A percentile compares a stretch with the other conserved stretches of the same genome.
Conservation (phyloP, 2,329 filamentous ascomycete species). For the Arthroderma sp. region DNA sequence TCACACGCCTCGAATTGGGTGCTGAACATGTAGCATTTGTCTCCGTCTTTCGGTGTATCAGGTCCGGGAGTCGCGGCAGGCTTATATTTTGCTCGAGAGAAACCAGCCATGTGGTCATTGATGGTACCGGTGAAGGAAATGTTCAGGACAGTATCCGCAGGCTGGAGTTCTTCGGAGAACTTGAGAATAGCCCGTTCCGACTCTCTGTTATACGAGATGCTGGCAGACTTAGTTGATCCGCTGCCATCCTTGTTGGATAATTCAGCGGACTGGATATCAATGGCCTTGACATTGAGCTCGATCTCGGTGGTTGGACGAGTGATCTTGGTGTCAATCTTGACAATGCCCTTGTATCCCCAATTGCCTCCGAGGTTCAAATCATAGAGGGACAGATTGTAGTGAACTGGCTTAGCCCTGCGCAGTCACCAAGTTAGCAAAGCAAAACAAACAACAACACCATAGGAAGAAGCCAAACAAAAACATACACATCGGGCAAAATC, state of each 20-base stretch:
- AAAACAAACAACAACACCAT: neutral
- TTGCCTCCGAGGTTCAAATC: slow-evolving; percentile 58
- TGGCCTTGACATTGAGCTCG: slow-evolving; percentile 70
- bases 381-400: slow-evolving; percentile 73
- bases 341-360: slow-evolving; percentile 76
- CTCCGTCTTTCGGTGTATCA: slow-evolving; percentile 61
- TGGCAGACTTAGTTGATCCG: slow-evolving; percentile 38
- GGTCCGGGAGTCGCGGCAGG: slow-evolving; percentile 56
- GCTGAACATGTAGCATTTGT: slow-evolving; percentile 64
- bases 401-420: slow-evolving; percentile 59
- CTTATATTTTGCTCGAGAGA: slow-evolving; percentile 91
- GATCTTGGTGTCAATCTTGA: slow-evolving; percentile 67
- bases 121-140: slow-evolving; percentile 69
- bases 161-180: slow-evolving; percentile 59
- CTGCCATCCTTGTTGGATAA: slow-evolving; percentile 23
- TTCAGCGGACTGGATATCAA: slow-evolving; percentile 55
- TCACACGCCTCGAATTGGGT: slow-evolving; percentile 98
- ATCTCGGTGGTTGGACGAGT: slow-evolving; percentile 60
- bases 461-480: slow-evolving; percentile 2
- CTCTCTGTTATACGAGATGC: slow-evolving; percentile 68
- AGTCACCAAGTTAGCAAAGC: neutral
- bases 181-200: slow-evolving; percentile 69
- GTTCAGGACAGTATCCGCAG: slow-evolving; percentile 53
- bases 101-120: slow-evolving; percentile 85
- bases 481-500: slow-evolving; percentile 33